Evolutionary conservation across 2,329 filamentous ascomycete genomes (phyloP).

Genomic region (Nannizziopsis barbatae): DNA sequence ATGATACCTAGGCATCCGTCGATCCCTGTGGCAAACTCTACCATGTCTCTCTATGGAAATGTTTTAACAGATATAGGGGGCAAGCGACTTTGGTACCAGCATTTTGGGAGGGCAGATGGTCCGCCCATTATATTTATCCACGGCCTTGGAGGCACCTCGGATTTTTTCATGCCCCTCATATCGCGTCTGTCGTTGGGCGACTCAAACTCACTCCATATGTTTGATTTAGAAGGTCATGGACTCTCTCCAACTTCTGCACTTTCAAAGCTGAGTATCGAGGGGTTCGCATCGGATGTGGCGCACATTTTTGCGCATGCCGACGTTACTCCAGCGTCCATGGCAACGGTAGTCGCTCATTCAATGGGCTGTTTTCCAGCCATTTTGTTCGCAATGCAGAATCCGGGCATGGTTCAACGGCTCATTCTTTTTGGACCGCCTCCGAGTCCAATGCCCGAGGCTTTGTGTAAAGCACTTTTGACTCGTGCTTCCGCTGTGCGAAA

Average conservation of each 20-base stretch:
- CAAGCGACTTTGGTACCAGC: conserved; percentile 35
- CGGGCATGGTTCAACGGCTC: conserved; percentile 34
- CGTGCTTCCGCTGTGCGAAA: conserved; percentile 35
- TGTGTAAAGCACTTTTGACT: conserved; percentile 21
- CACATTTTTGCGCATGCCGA: conserved; percentile 29
- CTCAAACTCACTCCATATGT: conserved; percentile 32
- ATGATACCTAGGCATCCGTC: background rate
- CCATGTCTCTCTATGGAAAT: conserved; percentile 22
- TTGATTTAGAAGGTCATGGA: conserved; percentile 48
- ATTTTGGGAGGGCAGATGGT: conserved; percentile 19
- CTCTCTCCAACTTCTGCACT: conserved; percentile 42
- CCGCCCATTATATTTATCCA: conserved; percentile 43
- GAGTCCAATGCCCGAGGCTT: conserved; percentile 34
- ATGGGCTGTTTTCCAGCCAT: conserved; percentile 43
- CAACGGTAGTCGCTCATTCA: conserved; percentile 42
- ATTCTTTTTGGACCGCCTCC: conserved; percentile 41
- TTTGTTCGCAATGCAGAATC: conserved; percentile 32
- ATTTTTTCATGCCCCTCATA: conserved; percentile 40
- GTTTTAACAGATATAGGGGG: conserved; percentile 31
- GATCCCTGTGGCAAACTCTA: conserved; percentile 25
- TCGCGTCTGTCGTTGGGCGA: conserved; percentile 23
- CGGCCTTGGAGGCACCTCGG: conserved; percentile 41
- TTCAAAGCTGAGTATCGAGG: conserved; percentile 34
- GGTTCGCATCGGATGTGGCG: conserved; percentile 35
- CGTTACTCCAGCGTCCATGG: conserved; percentile 18